Evolutionary conservation across 768 basidiomycete species (phyloP), one percentile per base, ranked within the genome.

Genomic region (Podaxis sp.): DNA sequence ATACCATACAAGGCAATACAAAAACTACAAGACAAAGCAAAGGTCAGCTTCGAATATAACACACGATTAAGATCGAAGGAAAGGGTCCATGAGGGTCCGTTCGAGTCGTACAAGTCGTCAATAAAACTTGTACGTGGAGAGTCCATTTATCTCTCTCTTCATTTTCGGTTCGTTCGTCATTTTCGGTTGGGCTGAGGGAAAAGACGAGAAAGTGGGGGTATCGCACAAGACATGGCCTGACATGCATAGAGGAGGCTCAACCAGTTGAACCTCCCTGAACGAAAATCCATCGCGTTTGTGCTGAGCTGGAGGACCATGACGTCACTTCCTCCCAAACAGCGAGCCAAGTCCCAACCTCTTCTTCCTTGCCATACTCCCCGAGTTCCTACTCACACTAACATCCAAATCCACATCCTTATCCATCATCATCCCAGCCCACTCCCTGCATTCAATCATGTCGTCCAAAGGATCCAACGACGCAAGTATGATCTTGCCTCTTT

Each of bases 371-470:
- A 55, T 53, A 49, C 40, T 55, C n/a, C 60, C 52, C 17, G 59
- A 33, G 41, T 9, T 22, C 27, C 41, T 86, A 68, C 82, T 85
- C 77, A 97, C 95, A 74, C 86, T 94, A 75, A 98, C 86, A 68
- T 90, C 89, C 79, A 91, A 84, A 66, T 93, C 92, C 62, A 85
- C 85, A 71, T 93, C 89, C 19, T 24, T 17, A 49, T 25, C 46
- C 19, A 50, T 47, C 63, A 57, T 40, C 46, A 38, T 59, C 40
- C 50, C 56, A 3, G 54, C 61, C 63, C 49, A 55, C 19, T 57
- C 63, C 33, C 46, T 43, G 9, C 46, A 59, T 33, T 24, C 33
- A 19, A 29, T 38, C 57, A 59, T 50, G 12, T 61, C 60, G n/a
- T 55, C 60, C 53, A 29, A 22, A 1, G 58, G 55, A 29, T 55